These are phyloP conservation scores for Lactarius psammicola DNA, from an alignment of 768 basidiomycete species.

Conservation along the genomic window DNA sequence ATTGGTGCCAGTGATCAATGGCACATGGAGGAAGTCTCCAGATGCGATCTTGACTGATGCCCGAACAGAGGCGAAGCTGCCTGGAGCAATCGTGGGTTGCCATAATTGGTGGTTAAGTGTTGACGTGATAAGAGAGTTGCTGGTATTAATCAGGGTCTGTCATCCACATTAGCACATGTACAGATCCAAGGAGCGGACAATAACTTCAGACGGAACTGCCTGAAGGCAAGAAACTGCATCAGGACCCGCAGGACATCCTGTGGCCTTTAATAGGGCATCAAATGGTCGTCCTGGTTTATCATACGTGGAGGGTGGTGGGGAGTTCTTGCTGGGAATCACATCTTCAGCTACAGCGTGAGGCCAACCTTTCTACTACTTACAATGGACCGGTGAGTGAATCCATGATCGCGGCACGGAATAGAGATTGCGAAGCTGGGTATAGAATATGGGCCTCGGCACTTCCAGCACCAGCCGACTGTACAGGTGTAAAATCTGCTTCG, in stretches of 20 bases:
- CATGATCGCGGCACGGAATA: constrained; percentile 52
- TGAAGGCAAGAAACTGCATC: constrained; percentile 47
- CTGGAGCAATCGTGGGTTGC: constrained; percentile 51
- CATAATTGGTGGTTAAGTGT: constrained; percentile 54
- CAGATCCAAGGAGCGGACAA: constrained; percentile 3
- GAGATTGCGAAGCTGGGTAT: constrained; percentile 35
- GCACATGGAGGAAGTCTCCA: constrained; percentile 51
- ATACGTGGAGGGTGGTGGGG: constrained; percentile 47
- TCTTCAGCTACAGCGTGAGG: neutral
- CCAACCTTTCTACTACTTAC: constrained; percentile 34
- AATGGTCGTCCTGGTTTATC: constrained; percentile 55
- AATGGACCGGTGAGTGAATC: constrained; percentile 52
- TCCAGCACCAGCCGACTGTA: constrained; percentile 50
- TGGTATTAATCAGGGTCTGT: constrained; percentile 48
- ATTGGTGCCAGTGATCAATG: constrained; percentile 52
- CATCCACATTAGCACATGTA: neutral
- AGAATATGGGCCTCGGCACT: constrained; percentile 47
- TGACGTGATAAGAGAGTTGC: constrained; percentile 44
- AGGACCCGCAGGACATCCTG: constrained; percentile 45
- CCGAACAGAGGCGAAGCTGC: constrained; percentile 46
- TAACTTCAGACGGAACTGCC: constrained; percentile 45
- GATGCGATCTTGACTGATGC: constrained; percentile 45
- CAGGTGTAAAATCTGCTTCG: neutral
- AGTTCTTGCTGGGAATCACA: constrained; percentile 45
- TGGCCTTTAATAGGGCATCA: constrained; percentile 43